Conservation (phyloP, 208 protist genomes). For the Leishmania braziliensis region DNA sequence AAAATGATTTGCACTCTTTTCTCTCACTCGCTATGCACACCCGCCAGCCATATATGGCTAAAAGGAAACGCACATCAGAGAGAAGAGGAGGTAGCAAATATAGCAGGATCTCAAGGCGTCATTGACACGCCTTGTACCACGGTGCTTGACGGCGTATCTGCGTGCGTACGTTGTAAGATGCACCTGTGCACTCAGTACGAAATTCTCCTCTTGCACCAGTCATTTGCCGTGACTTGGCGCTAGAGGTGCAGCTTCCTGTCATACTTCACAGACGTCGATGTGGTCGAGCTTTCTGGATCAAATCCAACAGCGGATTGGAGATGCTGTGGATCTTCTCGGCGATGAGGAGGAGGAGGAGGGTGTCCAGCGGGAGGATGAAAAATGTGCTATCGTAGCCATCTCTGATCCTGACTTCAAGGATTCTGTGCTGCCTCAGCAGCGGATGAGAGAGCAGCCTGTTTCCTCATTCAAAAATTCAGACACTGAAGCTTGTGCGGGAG, state of each 20-base stretch:
- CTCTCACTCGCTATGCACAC: constrained; percentile 4
- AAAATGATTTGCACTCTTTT: neutral
- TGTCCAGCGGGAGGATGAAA: constrained; percentile 8
- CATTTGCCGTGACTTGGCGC: neutral
- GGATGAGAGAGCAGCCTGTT: neutral
- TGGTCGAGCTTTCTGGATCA: constrained; percentile 50
- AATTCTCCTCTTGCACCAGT: neutral
- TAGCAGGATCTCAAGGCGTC: neutral
- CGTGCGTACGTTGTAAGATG: neutral
- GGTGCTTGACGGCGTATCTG: constrained; percentile 6
- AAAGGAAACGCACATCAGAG: neutral
- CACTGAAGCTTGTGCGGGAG: neutral
- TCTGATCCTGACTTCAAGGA: neutral
- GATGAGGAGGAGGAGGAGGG: constrained; percentile 47
- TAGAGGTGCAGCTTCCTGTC: neutral
- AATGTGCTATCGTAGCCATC: neutral
- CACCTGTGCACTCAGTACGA: neutral
- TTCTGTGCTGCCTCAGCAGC: neutral
- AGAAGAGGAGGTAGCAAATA: neutral
- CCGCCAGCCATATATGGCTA: neutral
- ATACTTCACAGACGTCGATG: constrained; percentile 8
- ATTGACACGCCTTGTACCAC: neutral
- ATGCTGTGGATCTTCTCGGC: constrained; percentile 48
- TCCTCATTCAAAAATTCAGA: neutral
- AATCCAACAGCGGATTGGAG: constrained; percentile 72